Base-by-base conservation (phyloP, 176 grass and related monocot species). In the Aechmea fasciata region DNA sequence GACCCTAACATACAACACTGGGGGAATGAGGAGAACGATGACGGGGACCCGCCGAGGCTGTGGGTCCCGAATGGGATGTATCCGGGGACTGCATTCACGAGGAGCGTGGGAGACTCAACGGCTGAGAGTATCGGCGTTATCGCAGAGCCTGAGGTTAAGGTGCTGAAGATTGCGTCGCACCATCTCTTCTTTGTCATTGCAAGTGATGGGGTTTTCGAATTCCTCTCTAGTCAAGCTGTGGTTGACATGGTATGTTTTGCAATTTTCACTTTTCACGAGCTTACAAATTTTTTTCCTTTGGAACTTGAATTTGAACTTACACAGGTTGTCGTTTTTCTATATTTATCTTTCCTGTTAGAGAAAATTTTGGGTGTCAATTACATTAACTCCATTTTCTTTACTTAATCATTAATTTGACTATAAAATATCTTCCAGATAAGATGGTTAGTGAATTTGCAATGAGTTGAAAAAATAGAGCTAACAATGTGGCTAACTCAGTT, bases 191-290 rank as follows among this genome's bases (percentile, higher is more conserved):
- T 93, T 54, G 82, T 93, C 14, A 78, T 99, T 1, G 94, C 94
- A 0, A 93, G 89, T 72, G 89, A 99, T 77, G 94, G 94, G 25
- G 87, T 99, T 9, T 99, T 99, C 54, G 94, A 99, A 48, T 93
- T 99, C 69, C 90, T 99, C 78, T 87, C 94, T 22, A 99, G 80
- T 72, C 89, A 99, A 77, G 77, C 83, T 71, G 89, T 93, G 61
- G 80, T 99, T 63, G 87, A 99, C 49, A 99, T 92, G 89, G 94
- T 99, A 76, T 59, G 20, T 26, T 8, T 73, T 69, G 28, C 51
- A 28, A 49, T 49, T 69, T 57, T 57, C 33, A 41, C 33, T 41
- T 41, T 41, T 7, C 33, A 41, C 7, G 4, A 41, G 33, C 33
- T 41, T 41, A 41, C 33, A 41, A 41, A 7, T 41, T 41, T 41